Evolutionary conservation across 2,329 filamentous ascomycete genomes (phyloP).

Genomic region (Cytospora leucostoma): DNA sequence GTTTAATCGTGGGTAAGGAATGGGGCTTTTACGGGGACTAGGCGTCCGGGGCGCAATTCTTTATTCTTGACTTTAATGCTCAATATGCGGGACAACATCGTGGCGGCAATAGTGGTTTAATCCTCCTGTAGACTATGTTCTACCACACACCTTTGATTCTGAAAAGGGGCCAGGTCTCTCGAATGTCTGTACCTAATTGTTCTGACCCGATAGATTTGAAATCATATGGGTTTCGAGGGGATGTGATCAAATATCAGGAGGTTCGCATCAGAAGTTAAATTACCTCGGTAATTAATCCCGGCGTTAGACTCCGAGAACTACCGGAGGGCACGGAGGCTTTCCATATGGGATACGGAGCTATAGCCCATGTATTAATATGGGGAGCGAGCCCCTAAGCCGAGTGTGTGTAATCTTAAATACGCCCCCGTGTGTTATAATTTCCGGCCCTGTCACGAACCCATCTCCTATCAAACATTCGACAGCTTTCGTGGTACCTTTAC

Average conservation of each 20-base stretch:
- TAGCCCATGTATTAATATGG: background rate
- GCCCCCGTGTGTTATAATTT: conserved; percentile 35
- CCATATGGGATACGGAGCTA: background rate
- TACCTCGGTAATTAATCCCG: background rate
- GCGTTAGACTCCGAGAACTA: background rate
- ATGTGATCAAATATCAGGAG: background rate
- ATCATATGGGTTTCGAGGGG: background rate
- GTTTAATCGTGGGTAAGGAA: conserved; percentile 15
- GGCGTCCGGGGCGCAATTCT: conserved; percentile 11
- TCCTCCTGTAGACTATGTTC: conserved; percentile 9
- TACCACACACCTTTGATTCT: background rate
- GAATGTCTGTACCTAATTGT: conserved; percentile 13
- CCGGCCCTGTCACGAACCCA: conserved; percentile 36
- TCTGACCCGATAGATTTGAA: conserved; percentile 2
- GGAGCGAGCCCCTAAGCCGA: conserved; percentile 15
- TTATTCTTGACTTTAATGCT: conserved; percentile 1
- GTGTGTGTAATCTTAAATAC: conserved; percentile 33
- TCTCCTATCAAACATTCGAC: conserved; percentile 40
- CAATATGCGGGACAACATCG: conserved; percentile 4
- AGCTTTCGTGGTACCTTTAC: conserved; percentile 48
- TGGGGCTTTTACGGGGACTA: background rate
- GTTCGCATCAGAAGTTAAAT: background rate
- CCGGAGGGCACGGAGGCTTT: background rate
- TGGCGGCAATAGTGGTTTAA: conserved; percentile 9
- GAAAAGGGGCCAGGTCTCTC: background rate